Percentiles rank a stretch among this genome's conserved stretches.
These are phyloP conservation scores for Cystofilobasidium macerans DNA, from an alignment of 768 basidiomycete genomes.

Conservation along the genomic window DNA sequence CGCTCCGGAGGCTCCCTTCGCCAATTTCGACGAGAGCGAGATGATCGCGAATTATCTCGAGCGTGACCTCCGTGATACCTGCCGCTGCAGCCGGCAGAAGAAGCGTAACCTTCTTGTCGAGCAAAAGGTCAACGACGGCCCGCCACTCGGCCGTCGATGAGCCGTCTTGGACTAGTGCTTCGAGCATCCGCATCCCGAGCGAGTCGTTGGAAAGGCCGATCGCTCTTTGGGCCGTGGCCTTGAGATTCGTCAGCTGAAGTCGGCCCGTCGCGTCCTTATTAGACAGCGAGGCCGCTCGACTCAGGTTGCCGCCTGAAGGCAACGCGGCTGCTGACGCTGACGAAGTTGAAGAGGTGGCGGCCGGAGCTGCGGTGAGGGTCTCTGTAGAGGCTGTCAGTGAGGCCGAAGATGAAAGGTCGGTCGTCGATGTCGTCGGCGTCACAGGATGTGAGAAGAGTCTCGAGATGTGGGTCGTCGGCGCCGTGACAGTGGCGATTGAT, in stretches of 20 bases:
- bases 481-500: not conserved
- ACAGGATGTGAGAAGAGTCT: slow-evolving; percentile 21
- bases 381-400: slow-evolving; percentile 15
- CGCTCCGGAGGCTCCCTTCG: not conserved
- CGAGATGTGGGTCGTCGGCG: not conserved
- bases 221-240: slow-evolving; percentile 36
- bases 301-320: no score
- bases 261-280: slow-evolving; percentile 30
- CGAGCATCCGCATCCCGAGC: slow-evolving; percentile 39
- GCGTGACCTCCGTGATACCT: slow-evolving; percentile 42
- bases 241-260: slow-evolving; percentile 37
- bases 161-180: slow-evolving; percentile 37
- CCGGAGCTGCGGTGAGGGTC: not conserved
- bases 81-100: slow-evolving; percentile 51
- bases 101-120: slow-evolving; percentile 45
- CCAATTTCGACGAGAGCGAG: slow-evolving; percentile 52
- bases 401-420: not conserved
- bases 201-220: slow-evolving; percentile 36
- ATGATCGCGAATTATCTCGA: slow-evolving; percentile 75
- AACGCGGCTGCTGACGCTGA: not conserved
- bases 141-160: slow-evolving; percentile 35
- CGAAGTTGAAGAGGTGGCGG: not conserved
- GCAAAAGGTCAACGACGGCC: slow-evolving; percentile 32
- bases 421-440: slow-evolving; percentile 21
- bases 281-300: not conserved